phyloP scores from a whole-genome alignment of 2,329 filamentous ascomycete genomes.

The Cladosporium oxysporum region DNA sequence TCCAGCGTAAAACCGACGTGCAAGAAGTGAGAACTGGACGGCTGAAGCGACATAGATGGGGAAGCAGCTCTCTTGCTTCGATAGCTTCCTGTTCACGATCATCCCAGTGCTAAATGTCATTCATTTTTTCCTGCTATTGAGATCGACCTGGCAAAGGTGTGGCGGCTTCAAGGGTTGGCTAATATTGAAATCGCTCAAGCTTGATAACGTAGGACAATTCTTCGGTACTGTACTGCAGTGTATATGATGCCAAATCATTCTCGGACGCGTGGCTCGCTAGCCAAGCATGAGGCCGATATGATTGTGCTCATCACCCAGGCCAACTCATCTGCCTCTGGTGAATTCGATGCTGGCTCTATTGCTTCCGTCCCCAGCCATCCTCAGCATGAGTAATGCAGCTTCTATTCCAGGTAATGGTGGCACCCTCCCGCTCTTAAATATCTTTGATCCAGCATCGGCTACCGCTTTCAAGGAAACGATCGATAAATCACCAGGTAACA shows the following conservation, averaged over 20 bases:
- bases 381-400: not conserved
- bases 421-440: not conserved
- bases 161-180: not conserved
- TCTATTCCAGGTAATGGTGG: not conserved
- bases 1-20: not conserved
- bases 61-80: not conserved
- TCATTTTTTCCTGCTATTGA: not conserved
- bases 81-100: not conserved
- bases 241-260: not conserved
- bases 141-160: not conserved
- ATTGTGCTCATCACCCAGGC: not conserved
- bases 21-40: not conserved
- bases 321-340: not conserved
- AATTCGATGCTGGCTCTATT: not conserved
- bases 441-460: not conserved
- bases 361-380: not conserved
- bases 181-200: not conserved
- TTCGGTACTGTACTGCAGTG: not conserved
- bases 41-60: not conserved
- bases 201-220: not conserved
- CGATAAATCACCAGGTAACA: not conserved
- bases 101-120: not conserved
- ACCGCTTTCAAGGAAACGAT: not conserved
- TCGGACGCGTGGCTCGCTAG: not conserved
- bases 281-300: not conserved